Evolutionary conservation across 257 asterid species (phyloP).

Genomic region (Craterostigma plantagineum): DNA sequence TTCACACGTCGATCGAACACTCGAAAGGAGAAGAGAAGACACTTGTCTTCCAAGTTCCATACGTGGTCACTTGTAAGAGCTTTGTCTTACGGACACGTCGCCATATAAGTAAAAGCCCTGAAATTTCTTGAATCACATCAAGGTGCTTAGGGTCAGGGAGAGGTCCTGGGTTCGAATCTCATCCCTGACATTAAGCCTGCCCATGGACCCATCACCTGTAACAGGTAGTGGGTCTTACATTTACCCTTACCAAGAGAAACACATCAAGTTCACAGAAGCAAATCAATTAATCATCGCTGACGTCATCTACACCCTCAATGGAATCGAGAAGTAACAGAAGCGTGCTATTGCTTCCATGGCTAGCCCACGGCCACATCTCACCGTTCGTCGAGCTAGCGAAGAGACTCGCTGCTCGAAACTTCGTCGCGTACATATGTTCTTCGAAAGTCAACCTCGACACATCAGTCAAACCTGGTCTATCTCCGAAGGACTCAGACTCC

Average conservation of each 20-base stretch:
- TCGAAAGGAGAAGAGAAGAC: no score
- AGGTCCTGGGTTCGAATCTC: no score
- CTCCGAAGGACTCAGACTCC: slow-evolving; percentile 22
- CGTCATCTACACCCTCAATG: not conserved
- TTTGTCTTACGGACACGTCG: no score
- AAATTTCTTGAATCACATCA: not conserved
- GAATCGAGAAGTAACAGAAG: not conserved
- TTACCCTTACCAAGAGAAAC: no score
- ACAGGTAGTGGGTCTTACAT: no score
- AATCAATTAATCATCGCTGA: no score
- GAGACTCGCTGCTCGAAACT: slow-evolving; percentile 27
- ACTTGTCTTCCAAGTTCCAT: no score
- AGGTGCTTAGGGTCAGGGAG: no score
- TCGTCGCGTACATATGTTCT: slow-evolving; percentile 30
- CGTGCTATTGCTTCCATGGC: slow-evolving; percentile 58
- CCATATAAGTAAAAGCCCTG: no score
- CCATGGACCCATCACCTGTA: no score
- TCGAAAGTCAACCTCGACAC: slow-evolving; percentile 22
- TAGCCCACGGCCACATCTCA: slow-evolving; percentile 51
- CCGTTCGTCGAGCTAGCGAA: slow-evolving; percentile 51
- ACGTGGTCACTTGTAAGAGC: no score
- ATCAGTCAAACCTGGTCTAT: slow-evolving; percentile 14
- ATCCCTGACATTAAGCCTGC: no score
- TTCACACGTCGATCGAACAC: slow-evolving; percentile 15
- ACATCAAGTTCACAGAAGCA: not conserved